Evolutionary conservation across 2,329 filamentous ascomycete species (phyloP).

Genomic region (Aspergillus sp.): DNA sequence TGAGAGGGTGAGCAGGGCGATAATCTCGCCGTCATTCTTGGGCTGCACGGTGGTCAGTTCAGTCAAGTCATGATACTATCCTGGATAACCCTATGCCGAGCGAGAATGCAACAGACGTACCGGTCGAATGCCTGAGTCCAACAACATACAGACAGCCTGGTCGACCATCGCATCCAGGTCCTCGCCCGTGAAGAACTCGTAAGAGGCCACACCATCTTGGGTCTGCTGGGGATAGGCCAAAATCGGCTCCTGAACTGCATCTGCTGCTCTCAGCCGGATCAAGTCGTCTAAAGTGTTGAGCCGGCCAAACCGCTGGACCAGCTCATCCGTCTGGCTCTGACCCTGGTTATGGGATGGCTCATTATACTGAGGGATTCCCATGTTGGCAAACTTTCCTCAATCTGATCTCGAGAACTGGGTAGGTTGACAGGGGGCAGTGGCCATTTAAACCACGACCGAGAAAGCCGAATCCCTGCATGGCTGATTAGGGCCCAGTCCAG

Average conservation of each 20-base stretch:
- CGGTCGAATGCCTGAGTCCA: constrained; percentile 22
- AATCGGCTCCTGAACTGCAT: constrained; percentile 42
- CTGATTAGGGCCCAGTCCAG: not conserved
- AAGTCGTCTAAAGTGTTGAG: constrained; percentile 45
- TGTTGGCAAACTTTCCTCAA: not conserved
- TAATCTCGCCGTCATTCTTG: constrained; percentile 19
- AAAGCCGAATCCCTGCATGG: no score
- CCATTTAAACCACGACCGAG: not conserved
- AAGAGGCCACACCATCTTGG: constrained; percentile 32
- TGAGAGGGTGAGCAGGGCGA: constrained; percentile 44
- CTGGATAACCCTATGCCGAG: not conserved
- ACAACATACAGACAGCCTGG: constrained; percentile 32
- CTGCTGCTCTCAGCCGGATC: constrained; percentile 39
- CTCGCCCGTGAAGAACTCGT: constrained; percentile 44
- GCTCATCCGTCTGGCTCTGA: constrained; percentile 3
- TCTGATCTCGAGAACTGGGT: not conserved
- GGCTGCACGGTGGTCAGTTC: constrained; percentile 11
- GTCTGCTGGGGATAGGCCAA: constrained; percentile 40
- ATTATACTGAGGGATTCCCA: constrained; percentile 20
- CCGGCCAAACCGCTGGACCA: constrained; percentile 37
- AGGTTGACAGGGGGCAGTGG: not conserved
- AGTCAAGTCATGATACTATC: not conserved
- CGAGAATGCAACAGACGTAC: constrained; percentile 5
- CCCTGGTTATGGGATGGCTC: not conserved
- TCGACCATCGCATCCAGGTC: constrained; percentile 45